Evolutionary conservation across 306 rosid species (phyloP).

Genomic region (Quercus glauca): DNA sequence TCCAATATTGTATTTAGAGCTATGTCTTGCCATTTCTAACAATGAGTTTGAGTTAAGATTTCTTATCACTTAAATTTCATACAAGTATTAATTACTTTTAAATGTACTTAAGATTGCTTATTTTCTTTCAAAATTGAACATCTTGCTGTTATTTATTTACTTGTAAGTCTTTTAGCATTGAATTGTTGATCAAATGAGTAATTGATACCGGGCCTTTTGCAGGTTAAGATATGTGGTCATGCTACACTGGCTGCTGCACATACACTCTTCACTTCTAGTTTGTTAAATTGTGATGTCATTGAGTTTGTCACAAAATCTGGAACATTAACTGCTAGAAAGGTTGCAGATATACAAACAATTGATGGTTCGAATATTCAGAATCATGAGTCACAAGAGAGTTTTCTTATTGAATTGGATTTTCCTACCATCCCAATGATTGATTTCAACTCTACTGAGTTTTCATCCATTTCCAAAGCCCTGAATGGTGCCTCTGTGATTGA

Average conservation of each 20-base stretch:
- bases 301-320: constrained; percentile 73
- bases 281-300: constrained; percentile 34
- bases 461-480: constrained; percentile 45
- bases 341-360: constrained; percentile 8
- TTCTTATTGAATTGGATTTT: constrained; percentile 48
- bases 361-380: constrained; percentile 22
- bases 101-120: too few relatives aligned
- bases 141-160: too few relatives aligned
- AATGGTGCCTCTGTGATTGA: constrained; percentile 43
- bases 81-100: too few relatives aligned
- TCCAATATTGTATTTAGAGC: too few relatives aligned
- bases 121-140: too few relatives aligned
- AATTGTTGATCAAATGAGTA: too few relatives aligned
- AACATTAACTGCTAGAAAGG: constrained; percentile 43
- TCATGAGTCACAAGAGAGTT: constrained; percentile 20
- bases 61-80: too few relatives aligned
- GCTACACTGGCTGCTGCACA: constrained; percentile 82
- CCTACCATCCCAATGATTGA: constrained; percentile 39
- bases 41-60: too few relatives aligned
- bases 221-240: constrained; percentile 85
- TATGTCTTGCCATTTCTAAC: too few relatives aligned
- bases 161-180: too few relatives aligned
- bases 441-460: constrained; percentile 28
- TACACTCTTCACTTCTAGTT: constrained; percentile 44
- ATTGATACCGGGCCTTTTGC: constrained; percentile 7